Evolutionary conservation across 1,284 basidiomycete species (phyloP), one percentile per base, ranked within the genome.

Genomic region (Cryptococcus amylolentus): DNA sequence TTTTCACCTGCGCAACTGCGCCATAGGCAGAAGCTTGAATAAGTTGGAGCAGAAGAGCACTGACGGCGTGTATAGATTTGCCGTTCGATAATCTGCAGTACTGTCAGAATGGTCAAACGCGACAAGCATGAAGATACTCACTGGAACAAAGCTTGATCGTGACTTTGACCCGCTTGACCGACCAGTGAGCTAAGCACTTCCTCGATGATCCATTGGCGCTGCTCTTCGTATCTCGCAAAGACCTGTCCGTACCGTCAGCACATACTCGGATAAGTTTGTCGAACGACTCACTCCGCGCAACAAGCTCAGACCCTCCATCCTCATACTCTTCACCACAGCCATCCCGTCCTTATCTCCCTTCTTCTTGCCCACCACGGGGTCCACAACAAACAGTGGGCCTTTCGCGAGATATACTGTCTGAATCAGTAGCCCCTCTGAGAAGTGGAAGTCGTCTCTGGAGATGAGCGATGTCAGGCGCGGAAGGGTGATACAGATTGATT

Each of bases 131-230:
- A 23, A 35, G n/a, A 27, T 2, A 74, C 84, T 49, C 49, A 91
- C 89, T 87, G 82, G 72, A 91, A 93, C 61, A 90, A 88, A 0
- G 89, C 88, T 41, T 89, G 87, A 61, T 88, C 88, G 69, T 89
- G 87, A 68, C 91, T 93, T 46, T 86, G 84, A 64, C 96, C 92
- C 0, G 90, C 90, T 8, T 96, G 81, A 73, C 89, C 92, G 64
- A 91, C 91, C 49, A 98, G 79, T 0, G 90, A 92, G 4, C 86
- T 84, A 18, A 98, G 75, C 35, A 98, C 92, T 75, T 98, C 95
- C 72, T 97, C 93, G 20, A 98, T 88, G 61, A 98, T 95, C 92
- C 93, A 97, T 1, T 86, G 84, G 1, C 95, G 81, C 75, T 98
- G 95, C 40, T 88, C 86, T 57, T 89, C 86, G 64, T 96, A 86